Evolutionary conservation across 2,329 filamentous ascomycete genomes (phyloP).

Genomic region (Phialophora verrucosa): DNA sequence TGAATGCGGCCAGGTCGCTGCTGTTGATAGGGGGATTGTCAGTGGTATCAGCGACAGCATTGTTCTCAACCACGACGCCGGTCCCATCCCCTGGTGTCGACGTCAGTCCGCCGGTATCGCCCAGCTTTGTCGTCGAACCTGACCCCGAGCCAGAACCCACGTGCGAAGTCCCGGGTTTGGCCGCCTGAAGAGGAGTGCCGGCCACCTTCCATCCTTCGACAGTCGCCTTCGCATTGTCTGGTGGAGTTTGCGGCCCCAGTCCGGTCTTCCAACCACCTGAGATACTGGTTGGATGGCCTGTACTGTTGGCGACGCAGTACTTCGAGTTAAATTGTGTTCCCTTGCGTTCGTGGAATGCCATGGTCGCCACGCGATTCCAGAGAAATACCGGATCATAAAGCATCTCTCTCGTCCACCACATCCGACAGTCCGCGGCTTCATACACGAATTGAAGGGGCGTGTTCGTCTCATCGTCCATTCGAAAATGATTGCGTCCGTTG

Average conservation of each 20-base stretch:
- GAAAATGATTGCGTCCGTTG: constrained; percentile 55
- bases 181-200: constrained; percentile 24
- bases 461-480: constrained; percentile 50
- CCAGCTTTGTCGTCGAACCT: not conserved
- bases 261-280: constrained; percentile 34
- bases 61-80: not conserved
- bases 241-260: constrained; percentile 31
- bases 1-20: constrained; percentile 19
- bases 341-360: constrained; percentile 44
- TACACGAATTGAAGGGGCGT: constrained; percentile 65
- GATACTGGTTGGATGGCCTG: constrained; percentile 36
- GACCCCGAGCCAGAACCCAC: not conserved
- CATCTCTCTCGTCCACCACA: constrained; percentile 64
- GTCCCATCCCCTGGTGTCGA: constrained; percentile 1
- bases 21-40: not conserved
- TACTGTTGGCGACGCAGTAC: constrained; percentile 33
- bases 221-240: constrained; percentile 23
- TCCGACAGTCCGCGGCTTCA: constrained; percentile 64
- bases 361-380: constrained; percentile 56
- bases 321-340: constrained; percentile 35
- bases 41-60: constrained; percentile 7
- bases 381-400: constrained; percentile 57
- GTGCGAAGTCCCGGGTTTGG: not conserved
- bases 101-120: not conserved
- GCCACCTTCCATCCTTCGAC: constrained; percentile 32